Evolutionary conservation across 768 basidiomycete species (phyloP).

Genomic region (Suillus sp.): DNA sequence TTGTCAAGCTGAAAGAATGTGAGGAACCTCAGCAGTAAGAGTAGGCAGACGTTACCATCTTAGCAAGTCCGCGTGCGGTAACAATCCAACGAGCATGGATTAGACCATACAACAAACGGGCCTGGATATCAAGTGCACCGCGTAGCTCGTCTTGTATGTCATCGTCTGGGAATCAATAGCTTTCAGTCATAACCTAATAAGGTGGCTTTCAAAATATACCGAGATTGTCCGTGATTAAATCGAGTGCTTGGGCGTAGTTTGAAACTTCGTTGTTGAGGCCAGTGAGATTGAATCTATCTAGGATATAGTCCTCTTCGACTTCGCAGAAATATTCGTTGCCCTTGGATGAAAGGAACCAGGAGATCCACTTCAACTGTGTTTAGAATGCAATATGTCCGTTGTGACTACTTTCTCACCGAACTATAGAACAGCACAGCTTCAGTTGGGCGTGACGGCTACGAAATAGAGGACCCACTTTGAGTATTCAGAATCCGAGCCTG

Average conservation of each 20-base stretch:
- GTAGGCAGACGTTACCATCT: slow-evolving; percentile 68
- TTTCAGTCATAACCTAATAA: not conserved
- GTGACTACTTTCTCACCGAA: slow-evolving; percentile 30
- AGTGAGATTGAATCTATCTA: slow-evolving; percentile 97
- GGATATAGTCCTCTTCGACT: slow-evolving; percentile 98
- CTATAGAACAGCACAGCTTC: slow-evolving; percentile 15
- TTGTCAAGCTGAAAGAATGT: slow-evolving; percentile 73
- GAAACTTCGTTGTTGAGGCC: slow-evolving; percentile 95
- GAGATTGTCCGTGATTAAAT: slow-evolving; percentile 93
- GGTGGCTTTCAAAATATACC: slow-evolving; percentile 55
- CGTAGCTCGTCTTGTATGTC: slow-evolving; percentile 93
- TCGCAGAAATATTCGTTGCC: slow-evolving; percentile 99
- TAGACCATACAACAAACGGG: slow-evolving; percentile 90
- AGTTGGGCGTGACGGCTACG: slow-evolving; percentile 6
- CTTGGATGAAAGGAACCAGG: slow-evolving; percentile 96
- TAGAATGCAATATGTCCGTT: slow-evolving; percentile 20
- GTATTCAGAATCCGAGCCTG: slow-evolving; percentile 94
- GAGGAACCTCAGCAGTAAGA: not conserved
- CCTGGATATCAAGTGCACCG: slow-evolving; percentile 90
- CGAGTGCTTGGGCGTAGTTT: slow-evolving; percentile 91
- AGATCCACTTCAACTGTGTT: slow-evolving; percentile 74
- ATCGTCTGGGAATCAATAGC: slow-evolving; percentile 60
- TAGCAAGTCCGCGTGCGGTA: slow-evolving; percentile 87
- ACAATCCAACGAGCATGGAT: slow-evolving; percentile 98
- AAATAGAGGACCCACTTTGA: slow-evolving; percentile 67